A percentile compares a stretch with the other conserved stretches of the same genome.
Evolutionary conservation across 352 stramenopile species (phyloP).

Genomic region (Phytophthora nicotianae): DNA sequence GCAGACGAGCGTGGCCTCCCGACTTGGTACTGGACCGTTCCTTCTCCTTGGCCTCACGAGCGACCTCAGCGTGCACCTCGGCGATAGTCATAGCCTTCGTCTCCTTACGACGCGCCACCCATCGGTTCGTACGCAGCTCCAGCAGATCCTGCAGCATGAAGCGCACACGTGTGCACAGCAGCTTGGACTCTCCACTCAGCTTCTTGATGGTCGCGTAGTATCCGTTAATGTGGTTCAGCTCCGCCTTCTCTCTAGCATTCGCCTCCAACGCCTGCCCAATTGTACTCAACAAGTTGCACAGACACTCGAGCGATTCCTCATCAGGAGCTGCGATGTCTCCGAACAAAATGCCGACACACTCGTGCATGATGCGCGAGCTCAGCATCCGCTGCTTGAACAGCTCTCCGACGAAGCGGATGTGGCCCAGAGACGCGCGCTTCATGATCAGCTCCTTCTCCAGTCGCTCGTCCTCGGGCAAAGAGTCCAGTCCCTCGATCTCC

Average conservation of each 20-base stretch:
- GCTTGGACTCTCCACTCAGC: conserved; percentile 65
- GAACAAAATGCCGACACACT: conserved; percentile 86
- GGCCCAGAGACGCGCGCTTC: conserved; percentile 86
- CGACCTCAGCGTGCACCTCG: conserved; percentile 75
- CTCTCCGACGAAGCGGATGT: conserved; percentile 97
- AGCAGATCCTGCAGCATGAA: conserved; percentile 88
- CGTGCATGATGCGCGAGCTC: conserved; percentile 95
- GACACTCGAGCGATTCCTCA: conserved; percentile 96
- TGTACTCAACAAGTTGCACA: conserved; percentile 94
- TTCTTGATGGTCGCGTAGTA: conserved; percentile 77
- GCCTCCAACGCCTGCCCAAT: conserved; percentile 91
- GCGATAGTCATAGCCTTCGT: conserved; percentile 87
- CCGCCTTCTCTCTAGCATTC: conserved; percentile 51
- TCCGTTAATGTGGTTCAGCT: conserved; percentile 63
- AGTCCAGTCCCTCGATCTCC: conserved; percentile 69
- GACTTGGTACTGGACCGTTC: conserved; percentile 47
- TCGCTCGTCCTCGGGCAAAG: conserved; percentile 52
- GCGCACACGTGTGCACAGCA: conserved; percentile 78
- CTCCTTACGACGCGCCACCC: conserved; percentile 77
- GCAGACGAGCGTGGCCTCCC: conserved; percentile 43
- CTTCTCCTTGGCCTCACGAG: conserved; percentile 75
- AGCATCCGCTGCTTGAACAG: conserved; percentile 96
- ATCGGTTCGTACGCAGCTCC: conserved; percentile 79
- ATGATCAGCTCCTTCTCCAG: conserved; percentile 82
- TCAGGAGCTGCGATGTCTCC: conserved; percentile 83